These are phyloP conservation scores for Phellinidium pouzarii DNA, from an alignment of 1,284 basidiomycete species.

Conservation along the genomic window DNA sequence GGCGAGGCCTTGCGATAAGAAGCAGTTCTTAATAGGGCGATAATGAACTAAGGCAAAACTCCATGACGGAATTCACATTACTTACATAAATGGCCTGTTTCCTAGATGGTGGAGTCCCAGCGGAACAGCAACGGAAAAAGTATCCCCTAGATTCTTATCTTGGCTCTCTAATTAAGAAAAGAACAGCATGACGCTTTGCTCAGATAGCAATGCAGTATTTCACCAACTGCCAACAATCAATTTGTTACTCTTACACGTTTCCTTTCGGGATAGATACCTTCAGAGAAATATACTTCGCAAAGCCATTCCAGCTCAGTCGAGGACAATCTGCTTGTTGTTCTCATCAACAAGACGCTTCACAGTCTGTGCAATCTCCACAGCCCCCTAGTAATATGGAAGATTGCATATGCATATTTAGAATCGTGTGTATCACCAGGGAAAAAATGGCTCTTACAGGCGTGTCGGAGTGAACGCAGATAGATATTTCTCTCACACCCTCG, in stretches of 20 bases:
- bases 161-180: no score
- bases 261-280: neutral
- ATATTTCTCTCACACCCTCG: slow-evolving; percentile 39
- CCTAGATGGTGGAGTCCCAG: no score
- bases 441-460: slow-evolving; percentile 41
- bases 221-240: no score
- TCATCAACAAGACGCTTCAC: slow-evolving; percentile 48
- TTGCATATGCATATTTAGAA: neutral
- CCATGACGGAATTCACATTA: neutral
- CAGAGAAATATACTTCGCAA: neutral
- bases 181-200: no score
- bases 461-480: slow-evolving; percentile 61
- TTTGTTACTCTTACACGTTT: neutral
- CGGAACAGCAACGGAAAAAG: no score
- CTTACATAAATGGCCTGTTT: neutral
- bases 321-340: slow-evolving; percentile 31
- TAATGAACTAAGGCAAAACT: neutral
- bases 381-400: slow-evolving; percentile 32
- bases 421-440: neutral
- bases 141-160: no score
- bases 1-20: neutral
- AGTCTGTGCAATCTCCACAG: slow-evolving; percentile 40
- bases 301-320: neutral
- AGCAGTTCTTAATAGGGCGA: neutral
- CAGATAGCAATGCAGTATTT: no score